Base-by-base conservation (phyloP, 495 filamentous ascomycete species). In the Penicillium odoratum region DNA sequence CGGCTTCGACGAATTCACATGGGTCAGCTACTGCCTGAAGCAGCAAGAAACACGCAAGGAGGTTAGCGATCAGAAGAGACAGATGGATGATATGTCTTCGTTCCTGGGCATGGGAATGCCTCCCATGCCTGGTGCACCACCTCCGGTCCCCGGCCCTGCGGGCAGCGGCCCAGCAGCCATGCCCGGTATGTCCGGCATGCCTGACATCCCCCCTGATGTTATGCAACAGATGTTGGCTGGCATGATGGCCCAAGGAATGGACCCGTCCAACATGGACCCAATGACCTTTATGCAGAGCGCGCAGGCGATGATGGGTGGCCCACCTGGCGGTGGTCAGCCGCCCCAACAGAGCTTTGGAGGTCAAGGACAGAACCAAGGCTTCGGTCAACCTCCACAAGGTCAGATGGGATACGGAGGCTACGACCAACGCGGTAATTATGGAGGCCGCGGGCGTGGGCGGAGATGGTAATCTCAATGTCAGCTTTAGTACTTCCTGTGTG, bases 1-100 rank as follows among this genome's bases (percentile, higher is more conserved):
- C 77, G 95, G 95, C 36, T 98, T 98, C 60, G 94, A 98, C 75
- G 94, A 98, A 72, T 98, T 98, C 70, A 97, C 95, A 15, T 98
- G 94, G 94, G 89, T 93, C 29, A 84, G 90, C 57, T 98, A 98
- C 73, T 93, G 93, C 30, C 73, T 92, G 58, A 95, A 95, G 65
- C 95, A 98, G 67, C 85, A 91, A 54, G 79, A 81, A 5, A 75
- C 96, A 55, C 82, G 88, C 16, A 85, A 84, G 53, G 89, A 91
- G 57, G 84, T 91, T 7, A 74, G 79, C 44, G 85, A 85, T 55
- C 88, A 91, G 59, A 93, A 92, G 74, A 89, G 89, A 69, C 88
- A 96, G 73, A 83, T 92, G 74, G 88, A 93, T 62, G 87, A 94
- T 46, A 90, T 97, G 85, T 88, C 91, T 67, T 88, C 84, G 71